These are phyloP conservation scores for Cercospora zeae-maydis DNA, from an alignment of 2,329 filamentous ascomycete species.

Conservation along the genomic window DNA sequence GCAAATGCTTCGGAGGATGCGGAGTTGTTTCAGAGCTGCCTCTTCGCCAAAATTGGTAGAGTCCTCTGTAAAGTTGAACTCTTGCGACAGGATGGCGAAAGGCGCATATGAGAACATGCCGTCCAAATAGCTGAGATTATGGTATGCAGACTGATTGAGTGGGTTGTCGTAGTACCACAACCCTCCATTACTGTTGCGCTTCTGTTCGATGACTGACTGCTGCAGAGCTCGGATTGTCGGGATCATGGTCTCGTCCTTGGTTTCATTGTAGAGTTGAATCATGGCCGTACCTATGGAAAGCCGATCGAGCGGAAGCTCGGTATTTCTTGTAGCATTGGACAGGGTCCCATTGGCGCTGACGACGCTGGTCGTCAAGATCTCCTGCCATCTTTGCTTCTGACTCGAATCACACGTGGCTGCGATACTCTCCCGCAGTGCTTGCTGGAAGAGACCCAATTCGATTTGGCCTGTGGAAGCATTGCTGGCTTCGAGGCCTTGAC, in stretches of 20 bases:
- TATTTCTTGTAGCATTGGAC: conserved; percentile 25
- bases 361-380: conserved; percentile 25
- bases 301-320: conserved; percentile 32
- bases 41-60: conserved; percentile 19
- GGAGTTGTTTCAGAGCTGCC: conserved; percentile 42
- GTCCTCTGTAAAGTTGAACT: conserved; percentile 10
- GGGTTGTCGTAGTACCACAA: conserved; percentile 38
- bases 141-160: conserved; percentile 39
- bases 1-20: conserved; percentile 46
- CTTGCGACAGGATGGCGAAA: conserved; percentile 38
- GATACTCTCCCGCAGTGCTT: conserved; percentile 30
- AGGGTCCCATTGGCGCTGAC: conserved; percentile 22
- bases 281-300: conserved; percentile 33
- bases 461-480: conserved; percentile 26
- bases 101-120: conserved; percentile 52
- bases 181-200: conserved; percentile 31
- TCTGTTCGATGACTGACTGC: conserved; percentile 32
- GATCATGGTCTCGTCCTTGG: conserved; percentile 17
- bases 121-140: conserved; percentile 53
- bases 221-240: conserved; percentile 24
- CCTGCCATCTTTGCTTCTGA: conserved; percentile 11
- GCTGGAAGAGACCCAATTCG: conserved; percentile 37
- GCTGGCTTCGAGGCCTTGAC: conserved; percentile 31
- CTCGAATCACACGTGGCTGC: conserved; percentile 16
- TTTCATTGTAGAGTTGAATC: conserved; percentile 22